phyloP scores from a whole-genome alignment of 352 stramenopile species.

The Phytophthora brassicae region DNA sequence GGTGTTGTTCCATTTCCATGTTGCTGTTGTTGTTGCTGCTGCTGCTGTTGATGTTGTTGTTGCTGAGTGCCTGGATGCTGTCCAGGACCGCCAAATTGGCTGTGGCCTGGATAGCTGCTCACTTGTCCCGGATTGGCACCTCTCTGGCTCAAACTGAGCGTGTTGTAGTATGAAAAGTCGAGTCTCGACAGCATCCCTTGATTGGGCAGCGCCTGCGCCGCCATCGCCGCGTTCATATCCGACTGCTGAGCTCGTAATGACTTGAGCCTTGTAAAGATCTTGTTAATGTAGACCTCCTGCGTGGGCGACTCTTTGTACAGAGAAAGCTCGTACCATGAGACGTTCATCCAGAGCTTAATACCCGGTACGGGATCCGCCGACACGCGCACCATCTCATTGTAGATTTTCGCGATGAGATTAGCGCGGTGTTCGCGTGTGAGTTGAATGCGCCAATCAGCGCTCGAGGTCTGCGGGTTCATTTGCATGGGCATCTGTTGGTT shows the following conservation, averaged over 20 bases:
- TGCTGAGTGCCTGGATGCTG: slow-evolving; percentile 33
- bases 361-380: slow-evolving; percentile 71
- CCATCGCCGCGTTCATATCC: slow-evolving; percentile 72
- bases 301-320: slow-evolving; percentile 87
- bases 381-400: slow-evolving; percentile 85
- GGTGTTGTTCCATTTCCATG: slow-evolving; percentile 15
- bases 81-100: slow-evolving; percentile 30
- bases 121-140: slow-evolving; percentile 26
- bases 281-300: slow-evolving; percentile 88
- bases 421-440: slow-evolving; percentile 77
- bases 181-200: slow-evolving; percentile 73
- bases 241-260: slow-evolving; percentile 71
- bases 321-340: slow-evolving; percentile 84
- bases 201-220: slow-evolving; percentile 63
- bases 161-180: slow-evolving; percentile 86
- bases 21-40: slow-evolving; percentile 29
- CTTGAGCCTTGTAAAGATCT: slow-evolving; percentile 87
- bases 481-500: slow-evolving; percentile 35
- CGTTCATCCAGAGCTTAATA: slow-evolving; percentile 90
- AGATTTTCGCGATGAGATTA: slow-evolving; percentile 88
- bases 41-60: too few species aligned
- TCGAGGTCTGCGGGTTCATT: slow-evolving; percentile 38
- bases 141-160: slow-evolving; percentile 53
- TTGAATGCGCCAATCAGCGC: slow-evolving; percentile 72
- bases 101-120: slow-evolving; percentile 44